Evolutionary conservation across 2,329 filamentous ascomycete genomes (phyloP), one percentile per base, ranked within the genome.

Genomic region (Penicillium freii): DNA sequence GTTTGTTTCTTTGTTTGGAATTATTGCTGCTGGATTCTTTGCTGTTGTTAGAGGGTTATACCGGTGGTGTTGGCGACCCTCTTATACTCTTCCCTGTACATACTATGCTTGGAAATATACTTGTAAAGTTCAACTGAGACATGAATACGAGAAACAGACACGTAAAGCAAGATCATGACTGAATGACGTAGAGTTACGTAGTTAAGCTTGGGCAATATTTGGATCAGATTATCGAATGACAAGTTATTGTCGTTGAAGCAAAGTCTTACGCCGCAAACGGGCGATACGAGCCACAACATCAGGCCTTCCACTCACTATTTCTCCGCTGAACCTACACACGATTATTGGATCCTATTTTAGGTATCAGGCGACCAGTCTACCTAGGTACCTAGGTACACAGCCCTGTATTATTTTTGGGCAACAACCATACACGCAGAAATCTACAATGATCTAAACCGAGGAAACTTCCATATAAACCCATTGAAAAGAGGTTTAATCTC

Each of bases 151-250:
- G 40, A 29, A 13, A n/a, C n/a, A 15, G 17, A 21, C 19, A 54
- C 19, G 43, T 33, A 27, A 39, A 21, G 2, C 11, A 23, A 19
- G 21, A 10, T 9, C 2, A 36, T 45, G 48, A 40, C 15, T 40
- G 19, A 45, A 29, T 56, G 42, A 56, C 34, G 54, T 52, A 52
- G 17, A 56, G 33, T 51, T 51, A 45, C 39, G 17, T 19, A 19
- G 2, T 5, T 7, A 10, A 36, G n/a, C 29, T 31, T 31, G 43
- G 25, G 6, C 10, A 45, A 31, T n/a, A 17, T 17, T 34, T 19
- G 27, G 33, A 33, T 17, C 27, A n/a, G 25, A 25, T 45, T 15
- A 34, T 27, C 23, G 40, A 51, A 38, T 25, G 19, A 40, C 21
- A 23, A 39, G 19, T 9, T 15, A 23, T 52, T 40, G 13, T 9